Conservation (phyloP, 768 basidiomycete species). For the Mycena chlorophos region DNA sequence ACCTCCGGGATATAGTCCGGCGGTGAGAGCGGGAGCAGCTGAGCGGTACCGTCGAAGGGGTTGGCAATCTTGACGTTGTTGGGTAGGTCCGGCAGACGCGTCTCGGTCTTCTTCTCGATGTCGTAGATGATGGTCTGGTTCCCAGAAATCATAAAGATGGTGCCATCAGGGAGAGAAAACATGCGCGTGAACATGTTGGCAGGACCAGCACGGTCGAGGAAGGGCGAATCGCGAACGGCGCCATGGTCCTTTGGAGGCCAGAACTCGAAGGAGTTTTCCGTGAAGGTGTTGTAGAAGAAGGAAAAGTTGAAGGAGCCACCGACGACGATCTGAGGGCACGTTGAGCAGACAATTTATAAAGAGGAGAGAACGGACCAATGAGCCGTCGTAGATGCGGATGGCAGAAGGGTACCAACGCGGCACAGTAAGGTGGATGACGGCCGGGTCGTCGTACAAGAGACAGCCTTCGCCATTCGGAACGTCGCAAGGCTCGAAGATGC, state of each 20-base stretch:
- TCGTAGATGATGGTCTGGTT: constrained; percentile 23
- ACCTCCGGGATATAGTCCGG: constrained; percentile 18
- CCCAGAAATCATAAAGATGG: constrained; percentile 18
- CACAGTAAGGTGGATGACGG: constrained; percentile 24
- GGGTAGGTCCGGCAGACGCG: constrained; percentile 15
- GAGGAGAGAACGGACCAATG: constrained; percentile 7
- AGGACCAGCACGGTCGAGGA: constrained; percentile 45
- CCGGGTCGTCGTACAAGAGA: constrained; percentile 30
- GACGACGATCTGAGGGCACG: constrained; percentile 37
- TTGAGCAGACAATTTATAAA: constrained; percentile 20
- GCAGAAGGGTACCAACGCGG: constrained; percentile 33
- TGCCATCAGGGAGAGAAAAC: constrained; percentile 18
- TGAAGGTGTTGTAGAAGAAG: constrained; percentile 30
- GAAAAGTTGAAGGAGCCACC: constrained; percentile 30
- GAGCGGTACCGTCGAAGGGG: constrained; percentile 17
- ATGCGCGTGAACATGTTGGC: constrained; percentile 50
- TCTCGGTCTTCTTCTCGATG: constrained; percentile 15
- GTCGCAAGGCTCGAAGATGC: constrained; percentile 32
- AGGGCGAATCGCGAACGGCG: constrained; percentile 35
- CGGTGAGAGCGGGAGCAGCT: constrained; percentile 17
- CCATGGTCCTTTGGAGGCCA: constrained; percentile 34
- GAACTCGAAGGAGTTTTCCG: constrained; percentile 34
- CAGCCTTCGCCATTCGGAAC: constrained; percentile 26
- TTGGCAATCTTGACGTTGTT: constrained; percentile 12
- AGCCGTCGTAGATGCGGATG: constrained; percentile 31